Conservation (phyloP, 805 yeast genomes). For the Yarrowia porcina region DNA sequence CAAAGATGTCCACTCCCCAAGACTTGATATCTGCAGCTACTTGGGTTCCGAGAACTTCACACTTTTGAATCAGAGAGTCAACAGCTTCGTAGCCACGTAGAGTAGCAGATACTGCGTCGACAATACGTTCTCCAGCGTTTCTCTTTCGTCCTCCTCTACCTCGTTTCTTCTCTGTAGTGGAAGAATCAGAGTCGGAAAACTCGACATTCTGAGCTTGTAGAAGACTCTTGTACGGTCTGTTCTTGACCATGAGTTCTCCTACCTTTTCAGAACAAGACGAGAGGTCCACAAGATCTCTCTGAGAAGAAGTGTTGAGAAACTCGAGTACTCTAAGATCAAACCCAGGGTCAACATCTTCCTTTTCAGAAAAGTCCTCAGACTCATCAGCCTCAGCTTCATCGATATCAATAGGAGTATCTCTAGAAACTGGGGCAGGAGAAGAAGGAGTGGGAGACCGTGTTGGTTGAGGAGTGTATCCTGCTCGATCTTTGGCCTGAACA, state of each 20-base stretch:
- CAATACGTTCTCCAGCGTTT: constrained; percentile 67
- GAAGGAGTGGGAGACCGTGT: neutral
- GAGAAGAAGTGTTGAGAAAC: constrained; percentile 75
- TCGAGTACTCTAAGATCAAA: constrained; percentile 67
- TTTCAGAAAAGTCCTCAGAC: constrained; percentile 34
- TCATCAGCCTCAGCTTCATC: constrained; percentile 19
- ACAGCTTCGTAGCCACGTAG: constrained; percentile 90
- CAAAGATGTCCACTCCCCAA: constrained; percentile 86
- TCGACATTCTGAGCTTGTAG: constrained; percentile 57
- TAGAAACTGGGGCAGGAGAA: neutral
- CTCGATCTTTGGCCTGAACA: constrained; percentile 23
- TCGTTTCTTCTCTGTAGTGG: constrained; percentile 33
- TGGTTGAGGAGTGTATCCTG: neutral
- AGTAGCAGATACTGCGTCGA: constrained; percentile 65
- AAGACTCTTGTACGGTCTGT: constrained; percentile 67
- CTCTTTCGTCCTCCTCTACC: constrained; percentile 46
- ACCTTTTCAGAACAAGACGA: constrained; percentile 64
- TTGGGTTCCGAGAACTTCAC: constrained; percentile 70
- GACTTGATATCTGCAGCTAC: constrained; percentile 68
- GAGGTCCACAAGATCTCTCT: constrained; percentile 74
- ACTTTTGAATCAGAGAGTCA: constrained; percentile 80
- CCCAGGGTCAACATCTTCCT: constrained; percentile 46
- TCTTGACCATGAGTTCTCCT: constrained; percentile 60
- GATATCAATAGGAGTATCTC: neutral
- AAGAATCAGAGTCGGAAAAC: constrained; percentile 42